Base-by-base conservation (phyloP, 768 basidiomycete genomes). In the Imleria badia region DNA sequence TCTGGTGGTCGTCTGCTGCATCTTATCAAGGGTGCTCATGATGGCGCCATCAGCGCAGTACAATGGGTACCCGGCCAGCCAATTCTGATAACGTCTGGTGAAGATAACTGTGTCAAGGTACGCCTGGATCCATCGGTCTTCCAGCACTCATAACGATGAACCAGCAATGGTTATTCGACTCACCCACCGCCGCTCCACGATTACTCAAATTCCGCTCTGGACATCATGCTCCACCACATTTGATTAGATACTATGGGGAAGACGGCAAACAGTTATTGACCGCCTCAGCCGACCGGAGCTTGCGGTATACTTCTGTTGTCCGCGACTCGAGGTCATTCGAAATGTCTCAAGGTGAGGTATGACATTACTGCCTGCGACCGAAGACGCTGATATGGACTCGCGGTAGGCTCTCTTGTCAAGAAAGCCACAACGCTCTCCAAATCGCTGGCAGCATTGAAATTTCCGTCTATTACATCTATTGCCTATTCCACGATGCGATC, bases 121-220 rank as follows among this genome's bases (percentile, higher is more conserved):
- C 69, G 66, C 40, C 34, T 35, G 39, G 7, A 48, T 23, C 17
- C 33, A 36, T 36, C 50, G 12, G 30, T 29, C 44, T 45, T n/a
- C 12, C 20, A 23, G 20, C 41, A 39, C 29, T 48, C 55, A 23
- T 54, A 45, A 66, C 45, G 26, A 15, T 38, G 50, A 17, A 51
- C 38, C 64, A 98, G 95, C 95, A 99, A 94, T 98, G 96, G 95
- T 68, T 96, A 20, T 95, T 96, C 63, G 97, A 98, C 65, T 91
- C 94, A 0, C 92, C 94, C 0, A 89, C 90, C 0, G 78, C 88
- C 1, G 76, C 90, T 22, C 96, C 97, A 1, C 82, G 92, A 51
- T 76, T 98, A 12, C 80, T 98, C 23, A 98, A 98, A 75, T 92
- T 83, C 69, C 84, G 97, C 43, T 88, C 92, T 0, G 97, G 97